Base-by-base conservation (phyloP, 2,329 filamentous ascomycete genomes). In the Chrysoporthe austroafricana region DNA sequence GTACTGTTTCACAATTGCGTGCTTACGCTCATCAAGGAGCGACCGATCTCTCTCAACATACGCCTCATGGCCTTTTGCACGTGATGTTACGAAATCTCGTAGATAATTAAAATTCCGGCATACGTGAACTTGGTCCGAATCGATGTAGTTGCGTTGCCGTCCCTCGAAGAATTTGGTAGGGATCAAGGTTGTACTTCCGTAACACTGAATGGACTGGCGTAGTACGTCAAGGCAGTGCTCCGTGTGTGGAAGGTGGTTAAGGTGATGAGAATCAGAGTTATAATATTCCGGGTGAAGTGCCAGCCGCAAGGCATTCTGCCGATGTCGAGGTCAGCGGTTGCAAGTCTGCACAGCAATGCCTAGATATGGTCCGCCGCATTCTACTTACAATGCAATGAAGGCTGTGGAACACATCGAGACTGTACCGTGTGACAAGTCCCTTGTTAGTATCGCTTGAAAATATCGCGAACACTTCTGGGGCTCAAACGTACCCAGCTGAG, bases 11-110 rank as follows among this genome's bases (percentile, higher is more conserved):
- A 60, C 63, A 34, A 65, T 52, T 14, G 63, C 44, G 39, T 65
- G 56, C 63, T 65, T 65, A 8, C n/a, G 44, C 46, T 43, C 63
- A 43, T 65, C 63, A 36, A 65, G 56, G 9, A 65, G 46, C 2
- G 63, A 59, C 43, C 21, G 57, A 6, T 65, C 63, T 36, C 63
- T 59, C 34, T 46, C 43, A 5, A 60, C 44, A 43, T 60, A 65
- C 21, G 63, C 63, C 1, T 50, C 63, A 16, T 65, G 63, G 8
- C 63, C 63, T 8, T 50, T 65, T 16, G 63, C 63, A 9, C 63
- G 75, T 0, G 79, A 70, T 3, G 65, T 66, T 8, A 39, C 42
- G 14, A 56, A 68, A 11, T 67, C 58, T 5, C 68, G 62, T 8
- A 70, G 56, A 16, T 59, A 68, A 16, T 61, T 62, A 52, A 70